phyloP scores from a whole-genome alignment of 208 protist species.

The Leishmania amazonensis region DNA sequence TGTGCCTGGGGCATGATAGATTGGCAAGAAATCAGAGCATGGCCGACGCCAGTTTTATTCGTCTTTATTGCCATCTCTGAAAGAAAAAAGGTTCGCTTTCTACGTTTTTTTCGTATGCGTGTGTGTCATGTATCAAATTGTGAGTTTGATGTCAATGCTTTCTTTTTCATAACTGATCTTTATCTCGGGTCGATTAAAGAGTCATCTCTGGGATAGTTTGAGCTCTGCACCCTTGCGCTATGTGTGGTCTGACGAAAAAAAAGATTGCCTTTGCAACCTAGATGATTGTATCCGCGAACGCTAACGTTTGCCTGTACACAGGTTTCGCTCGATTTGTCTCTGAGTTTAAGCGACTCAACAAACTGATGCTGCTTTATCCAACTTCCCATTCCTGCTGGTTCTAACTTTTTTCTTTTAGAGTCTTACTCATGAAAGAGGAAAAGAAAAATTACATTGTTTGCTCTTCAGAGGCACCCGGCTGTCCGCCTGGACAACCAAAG shows the following conservation, averaged over 20 bases:
- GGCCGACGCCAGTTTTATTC: not conserved
- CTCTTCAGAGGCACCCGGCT: not conserved
- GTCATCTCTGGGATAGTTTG: not conserved
- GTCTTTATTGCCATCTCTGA: not conserved
- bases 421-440: not conserved
- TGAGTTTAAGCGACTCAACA: not conserved
- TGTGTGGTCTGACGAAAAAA: not conserved
- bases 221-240: not conserved
- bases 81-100: not conserved
- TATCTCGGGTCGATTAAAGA: not conserved
- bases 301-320: not conserved
- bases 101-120: not conserved
- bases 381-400: not conserved
- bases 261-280: too few species aligned
- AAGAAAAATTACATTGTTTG: not conserved
- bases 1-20: not conserved
- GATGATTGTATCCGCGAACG: too few species aligned
- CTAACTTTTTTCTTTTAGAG: conserved; percentile 7
- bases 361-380: not conserved
- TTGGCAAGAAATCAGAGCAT: not conserved
- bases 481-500: not conserved
- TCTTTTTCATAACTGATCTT: conserved; percentile 13
- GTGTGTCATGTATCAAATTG: not conserved
- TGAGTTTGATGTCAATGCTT: conserved; percentile 1
- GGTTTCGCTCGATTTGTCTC: not conserved